These are phyloP conservation scores for Russula sp. DNA, from an alignment of 768 basidiomycete genomes.

Conservation along the genomic window DNA sequence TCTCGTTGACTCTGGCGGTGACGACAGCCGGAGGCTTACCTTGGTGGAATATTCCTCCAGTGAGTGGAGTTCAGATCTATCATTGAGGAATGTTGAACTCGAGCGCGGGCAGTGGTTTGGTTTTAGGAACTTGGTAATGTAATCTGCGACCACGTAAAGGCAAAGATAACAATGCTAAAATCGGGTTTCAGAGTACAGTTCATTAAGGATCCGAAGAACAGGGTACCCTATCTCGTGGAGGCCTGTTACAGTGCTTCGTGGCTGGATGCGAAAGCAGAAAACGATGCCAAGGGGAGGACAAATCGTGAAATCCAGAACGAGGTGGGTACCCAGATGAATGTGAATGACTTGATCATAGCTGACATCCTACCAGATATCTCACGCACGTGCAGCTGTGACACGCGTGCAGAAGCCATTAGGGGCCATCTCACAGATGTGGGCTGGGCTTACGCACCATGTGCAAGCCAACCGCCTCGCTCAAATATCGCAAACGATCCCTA, in stretches of 20 bases:
- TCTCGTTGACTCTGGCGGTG: conserved; percentile 57
- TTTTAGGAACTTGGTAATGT: conserved; percentile 9
- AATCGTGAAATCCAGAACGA: conserved; percentile 54
- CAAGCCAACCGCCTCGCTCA: conserved; percentile 25
- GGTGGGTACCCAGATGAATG: conserved; percentile 30
- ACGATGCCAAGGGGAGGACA: conserved; percentile 50
- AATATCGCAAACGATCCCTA: conserved; percentile 49
- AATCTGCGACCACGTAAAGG: background rate
- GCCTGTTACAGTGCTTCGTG: conserved; percentile 59
- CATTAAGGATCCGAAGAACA: conserved; percentile 37
- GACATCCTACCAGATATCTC: conserved; percentile 33
- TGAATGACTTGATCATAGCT: background rate
- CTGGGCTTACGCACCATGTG: conserved; percentile 58
- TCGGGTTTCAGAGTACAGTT: conserved; percentile 34
- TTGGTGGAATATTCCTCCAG: conserved; percentile 59
- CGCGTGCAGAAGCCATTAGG: conserved; percentile 55
- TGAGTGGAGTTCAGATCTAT: conserved; percentile 28
- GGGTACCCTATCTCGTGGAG: conserved; percentile 42
- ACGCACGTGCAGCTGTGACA: conserved; percentile 42
- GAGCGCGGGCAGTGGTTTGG: conserved; percentile 21
- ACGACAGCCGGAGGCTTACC: conserved; percentile 58
- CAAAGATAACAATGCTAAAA: background rate
- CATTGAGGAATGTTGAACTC: background rate
- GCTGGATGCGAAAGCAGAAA: conserved; percentile 46
- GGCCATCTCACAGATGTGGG: conserved; percentile 63